Base-by-base conservation (phyloP, 2,329 filamentous ascomycete species). In the Fusarium torreyae region DNA sequence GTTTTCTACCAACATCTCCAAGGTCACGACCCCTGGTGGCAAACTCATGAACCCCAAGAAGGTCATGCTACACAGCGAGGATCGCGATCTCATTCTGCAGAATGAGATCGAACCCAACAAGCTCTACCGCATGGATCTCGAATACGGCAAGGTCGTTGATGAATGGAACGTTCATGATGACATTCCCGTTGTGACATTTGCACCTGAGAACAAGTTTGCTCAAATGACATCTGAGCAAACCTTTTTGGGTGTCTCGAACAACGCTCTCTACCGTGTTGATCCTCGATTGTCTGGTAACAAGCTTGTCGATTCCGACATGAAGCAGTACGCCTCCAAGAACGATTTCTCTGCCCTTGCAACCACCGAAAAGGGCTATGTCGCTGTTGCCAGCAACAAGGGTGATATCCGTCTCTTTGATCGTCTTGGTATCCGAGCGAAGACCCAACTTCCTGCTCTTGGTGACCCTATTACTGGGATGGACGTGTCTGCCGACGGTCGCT, bases 161-260 rank as follows among this genome's bases (percentile, higher is more conserved):
- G 96, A 99, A 80, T 99, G 96, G 96, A 97, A 97, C 74, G 88
- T 99, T 15, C 95, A 99, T 77, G 95, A 99, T 67, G 93, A 98
- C 77, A 98, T 99, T 57, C 91, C 93, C 0, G 93, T 98, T 65
- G 90, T 93, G 56, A 96, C 91, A 11, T 98, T 98, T 80, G 93
- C 93, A 0, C 96, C 96, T 0, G 94, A 98, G 80, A 97, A 91
- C 87, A 99, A 99, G 88, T 99, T 98, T 76, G 91, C 96, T 2
- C 96, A 99, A 83, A 97, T 97, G 92, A 98, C 94, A 1, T 90
- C 91, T 63, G 94, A 97, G 77, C 94, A 97, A 76, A 97, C 96
- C 0, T 98, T 99, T 85, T 84, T 99, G 11, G 96, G 96, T 81
- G 89, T 97, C 26, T 98, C 94, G 10, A 88, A 90, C 77, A 99